These are phyloP conservation scores for Cordyceps militaris DNA, from an alignment of 2,329 filamentous ascomycete genomes.

Conservation along the genomic window DNA sequence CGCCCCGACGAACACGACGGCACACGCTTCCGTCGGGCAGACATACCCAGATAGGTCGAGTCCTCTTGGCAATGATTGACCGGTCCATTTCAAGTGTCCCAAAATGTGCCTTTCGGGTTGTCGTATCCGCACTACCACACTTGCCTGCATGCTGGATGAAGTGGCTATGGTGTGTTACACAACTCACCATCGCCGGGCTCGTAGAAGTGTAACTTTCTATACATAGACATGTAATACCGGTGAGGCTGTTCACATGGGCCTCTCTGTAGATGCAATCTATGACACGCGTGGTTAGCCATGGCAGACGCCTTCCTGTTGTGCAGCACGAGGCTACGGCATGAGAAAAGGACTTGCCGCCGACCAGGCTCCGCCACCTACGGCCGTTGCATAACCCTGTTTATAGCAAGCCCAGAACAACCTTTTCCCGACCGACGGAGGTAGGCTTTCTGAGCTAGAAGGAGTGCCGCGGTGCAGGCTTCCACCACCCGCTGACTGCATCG, in stretches of 20 bases:
- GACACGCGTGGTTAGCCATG: background rate
- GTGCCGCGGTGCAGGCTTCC: background rate
- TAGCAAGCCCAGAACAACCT: background rate
- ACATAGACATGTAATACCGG: background rate
- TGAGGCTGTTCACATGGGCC: background rate
- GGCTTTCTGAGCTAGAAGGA: background rate
- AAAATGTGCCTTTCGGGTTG: background rate
- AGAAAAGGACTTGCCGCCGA: background rate
- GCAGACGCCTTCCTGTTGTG: background rate
- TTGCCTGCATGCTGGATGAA: background rate
- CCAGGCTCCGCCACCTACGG: background rate
- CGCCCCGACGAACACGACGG: background rate
- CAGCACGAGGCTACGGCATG: background rate
- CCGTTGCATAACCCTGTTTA: background rate
- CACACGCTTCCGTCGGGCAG: background rate
- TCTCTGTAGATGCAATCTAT: background rate
- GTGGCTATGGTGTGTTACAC: background rate
- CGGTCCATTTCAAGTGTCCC: background rate
- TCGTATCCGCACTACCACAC: background rate
- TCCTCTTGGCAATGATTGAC: background rate
- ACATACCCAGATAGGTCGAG: background rate
- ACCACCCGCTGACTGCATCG: background rate
- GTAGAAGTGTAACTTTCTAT: background rate
- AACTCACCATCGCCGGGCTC: background rate
- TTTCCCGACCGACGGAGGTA: background rate